Percentiles rank a stretch among this genome's conserved stretches.
These are phyloP conservation scores for Grigorovia humatica DNA, from an alignment of 805 yeast species.

Conservation along the genomic window DNA sequence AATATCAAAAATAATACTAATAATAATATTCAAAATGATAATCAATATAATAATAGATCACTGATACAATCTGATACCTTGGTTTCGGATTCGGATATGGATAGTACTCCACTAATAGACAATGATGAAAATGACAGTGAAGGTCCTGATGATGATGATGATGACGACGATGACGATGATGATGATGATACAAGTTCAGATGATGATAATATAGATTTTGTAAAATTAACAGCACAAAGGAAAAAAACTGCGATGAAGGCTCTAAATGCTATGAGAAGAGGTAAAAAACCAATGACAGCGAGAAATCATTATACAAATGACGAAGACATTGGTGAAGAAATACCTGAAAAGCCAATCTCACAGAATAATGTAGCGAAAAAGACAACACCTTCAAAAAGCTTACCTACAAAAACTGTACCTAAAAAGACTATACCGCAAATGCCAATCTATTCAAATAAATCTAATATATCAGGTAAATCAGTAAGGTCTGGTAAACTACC, in stretches of 20 bases:
- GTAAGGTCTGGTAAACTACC: background rate
- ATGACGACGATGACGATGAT: conserved; percentile 30
- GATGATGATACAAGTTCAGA: conserved; percentile 44
- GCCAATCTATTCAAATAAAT: background rate
- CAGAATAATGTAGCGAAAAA: background rate
- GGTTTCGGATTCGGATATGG: conserved; percentile 18
- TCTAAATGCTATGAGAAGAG: conserved; percentile 28
- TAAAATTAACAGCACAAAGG: conserved; percentile 57
- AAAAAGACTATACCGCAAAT: background rate
- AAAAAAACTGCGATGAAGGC: conserved; percentile 48
- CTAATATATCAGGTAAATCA: background rate
- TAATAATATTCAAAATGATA: background rate
- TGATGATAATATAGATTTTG: conserved; percentile 64
- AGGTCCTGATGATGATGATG: conserved; percentile 24
- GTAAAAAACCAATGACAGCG: conserved; percentile 23
- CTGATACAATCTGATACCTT: background rate
- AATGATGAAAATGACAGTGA: background rate
- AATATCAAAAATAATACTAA: background rate
- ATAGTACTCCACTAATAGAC: conserved; percentile 17
- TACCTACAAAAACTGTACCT: background rate
- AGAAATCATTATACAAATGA: background rate
- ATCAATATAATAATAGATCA: background rate
- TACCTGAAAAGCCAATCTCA: conserved; percentile 11
- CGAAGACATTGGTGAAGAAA: conserved; percentile 50
- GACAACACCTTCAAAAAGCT: background rate